Evolutionary conservation across 257 asterid species (phyloP).

Genomic region (Capsicum baccatum): DNA sequence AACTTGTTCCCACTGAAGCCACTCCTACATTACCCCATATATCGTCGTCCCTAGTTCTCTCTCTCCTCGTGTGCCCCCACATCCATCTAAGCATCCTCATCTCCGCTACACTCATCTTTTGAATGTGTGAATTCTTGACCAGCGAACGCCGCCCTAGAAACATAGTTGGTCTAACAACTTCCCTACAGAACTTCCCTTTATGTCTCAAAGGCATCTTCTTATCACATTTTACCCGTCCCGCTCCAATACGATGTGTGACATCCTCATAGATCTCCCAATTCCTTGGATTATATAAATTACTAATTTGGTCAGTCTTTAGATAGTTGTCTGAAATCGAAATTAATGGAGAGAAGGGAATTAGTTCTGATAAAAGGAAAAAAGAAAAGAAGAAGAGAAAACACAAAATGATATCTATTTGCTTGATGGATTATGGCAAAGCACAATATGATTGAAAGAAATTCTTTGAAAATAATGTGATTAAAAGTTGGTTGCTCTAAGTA

Average conservation of each 20-base stretch:
- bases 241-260: neutral
- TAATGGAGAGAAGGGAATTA: neutral
- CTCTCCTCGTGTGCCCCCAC: neutral
- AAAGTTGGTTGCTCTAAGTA: neutral
- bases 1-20: neutral
- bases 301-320: neutral
- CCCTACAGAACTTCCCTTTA: neutral
- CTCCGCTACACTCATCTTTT: neutral
- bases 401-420: constrained; percentile 15
- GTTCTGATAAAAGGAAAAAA: neutral
- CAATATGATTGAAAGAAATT: neutral
- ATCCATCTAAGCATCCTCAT: neutral
- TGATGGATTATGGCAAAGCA: constrained; percentile 21
- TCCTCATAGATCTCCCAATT: neutral
- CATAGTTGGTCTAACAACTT: neutral
- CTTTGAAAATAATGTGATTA: neutral
- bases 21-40: neutral
- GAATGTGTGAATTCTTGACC: neutral
- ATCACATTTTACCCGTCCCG: neutral
- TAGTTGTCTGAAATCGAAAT: constrained; percentile 8
- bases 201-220: neutral
- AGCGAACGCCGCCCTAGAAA: neutral
- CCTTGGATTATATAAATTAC: neutral
- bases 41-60: neutral
- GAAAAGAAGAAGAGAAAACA: neutral